Conservation (phyloP, 2,329 filamentous ascomycete genomes). For the Moelleriella libera region DNA sequence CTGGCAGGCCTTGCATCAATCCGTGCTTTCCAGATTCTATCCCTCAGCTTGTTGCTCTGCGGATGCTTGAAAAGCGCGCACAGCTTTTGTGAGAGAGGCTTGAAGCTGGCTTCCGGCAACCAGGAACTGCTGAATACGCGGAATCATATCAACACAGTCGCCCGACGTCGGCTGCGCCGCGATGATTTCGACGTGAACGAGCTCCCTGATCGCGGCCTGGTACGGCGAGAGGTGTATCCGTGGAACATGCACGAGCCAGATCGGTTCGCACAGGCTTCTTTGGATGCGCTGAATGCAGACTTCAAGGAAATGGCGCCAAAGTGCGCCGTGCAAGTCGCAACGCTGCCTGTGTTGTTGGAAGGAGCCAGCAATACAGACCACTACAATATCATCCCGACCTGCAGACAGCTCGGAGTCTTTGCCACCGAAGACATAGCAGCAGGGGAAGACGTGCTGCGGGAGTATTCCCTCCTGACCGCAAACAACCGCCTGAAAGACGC, state of each 20-base stretch:
- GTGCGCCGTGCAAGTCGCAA: conserved; percentile 63
- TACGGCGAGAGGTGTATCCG: conserved; percentile 56
- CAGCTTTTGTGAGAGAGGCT: conserved; percentile 49
- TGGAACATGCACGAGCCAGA: conserved; percentile 58
- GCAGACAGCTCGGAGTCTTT: conserved; percentile 78
- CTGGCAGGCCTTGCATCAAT: conserved; percentile 36
- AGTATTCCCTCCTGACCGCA: conserved; percentile 77
- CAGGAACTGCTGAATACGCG: conserved; percentile 39
- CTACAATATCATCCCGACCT: conserved; percentile 39
- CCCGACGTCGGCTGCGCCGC: conserved; percentile 30
- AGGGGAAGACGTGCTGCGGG: conserved; percentile 62
- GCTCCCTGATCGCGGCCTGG: conserved; percentile 55
- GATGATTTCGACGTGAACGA: conserved; percentile 33
- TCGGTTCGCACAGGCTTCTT: conserved; percentile 52
- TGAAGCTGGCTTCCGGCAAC: conserved; percentile 39
- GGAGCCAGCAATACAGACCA: conserved; percentile 34
- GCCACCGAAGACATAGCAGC: conserved; percentile 67
- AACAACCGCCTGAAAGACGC: conserved; percentile 79
- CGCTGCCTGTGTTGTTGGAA: conserved; percentile 57
- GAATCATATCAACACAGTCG: conserved; percentile 38
- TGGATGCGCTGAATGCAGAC: conserved; percentile 58
- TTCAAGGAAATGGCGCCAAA: conserved; percentile 61
- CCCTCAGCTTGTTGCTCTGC: conserved; percentile 44
- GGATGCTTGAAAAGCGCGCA: conserved; percentile 56
- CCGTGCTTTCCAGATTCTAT: conserved; percentile 44